Evolutionary conservation across 1,284 basidiomycete species (phyloP).

Genomic region (Mrakiaceae sp.): DNA sequence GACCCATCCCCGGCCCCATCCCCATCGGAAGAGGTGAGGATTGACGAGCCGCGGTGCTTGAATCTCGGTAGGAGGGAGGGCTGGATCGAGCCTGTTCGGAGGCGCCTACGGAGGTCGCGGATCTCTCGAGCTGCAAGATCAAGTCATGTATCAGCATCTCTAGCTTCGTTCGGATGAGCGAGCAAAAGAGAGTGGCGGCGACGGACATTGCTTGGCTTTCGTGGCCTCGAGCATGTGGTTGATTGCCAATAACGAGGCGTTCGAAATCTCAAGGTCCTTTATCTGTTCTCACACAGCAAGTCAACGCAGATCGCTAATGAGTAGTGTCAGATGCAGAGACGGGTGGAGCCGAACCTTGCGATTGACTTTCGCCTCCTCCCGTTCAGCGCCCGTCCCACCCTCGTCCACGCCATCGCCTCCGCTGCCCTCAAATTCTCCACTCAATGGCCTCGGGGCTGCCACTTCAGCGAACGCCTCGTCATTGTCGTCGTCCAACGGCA

Average conservation of each 20-base stretch:
- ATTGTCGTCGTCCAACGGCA: no score
- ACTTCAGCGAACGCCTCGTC: no score
- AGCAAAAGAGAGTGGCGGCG: neutral
- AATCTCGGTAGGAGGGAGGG: neutral
- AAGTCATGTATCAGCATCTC: neutral
- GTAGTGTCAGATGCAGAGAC: neutral
- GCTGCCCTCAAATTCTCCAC: no score
- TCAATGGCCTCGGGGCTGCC: no score
- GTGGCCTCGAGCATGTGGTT: constrained; percentile 14
- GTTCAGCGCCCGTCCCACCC: neutral
- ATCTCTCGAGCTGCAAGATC: constrained; percentile 10
- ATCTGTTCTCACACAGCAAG: neutral
- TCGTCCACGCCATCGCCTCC: neutral
- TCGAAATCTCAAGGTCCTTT: constrained; percentile 16
- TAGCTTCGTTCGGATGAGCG: no score
- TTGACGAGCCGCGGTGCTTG: neutral
- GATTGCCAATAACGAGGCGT: constrained; percentile 10
- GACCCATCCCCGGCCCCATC: neutral
- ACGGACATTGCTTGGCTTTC: constrained; percentile 15
- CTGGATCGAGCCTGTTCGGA: constrained; percentile 11
- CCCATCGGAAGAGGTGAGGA: neutral
- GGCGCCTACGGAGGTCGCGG: constrained; percentile 13
- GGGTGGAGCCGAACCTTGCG: constrained; percentile 1
- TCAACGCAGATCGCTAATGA: neutral
- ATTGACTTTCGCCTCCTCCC: constrained; percentile 17